These are phyloP conservation scores for Penicillium arizonense DNA, from an alignment of 495 filamentous ascomycete genomes.

Conservation along the genomic window DNA sequence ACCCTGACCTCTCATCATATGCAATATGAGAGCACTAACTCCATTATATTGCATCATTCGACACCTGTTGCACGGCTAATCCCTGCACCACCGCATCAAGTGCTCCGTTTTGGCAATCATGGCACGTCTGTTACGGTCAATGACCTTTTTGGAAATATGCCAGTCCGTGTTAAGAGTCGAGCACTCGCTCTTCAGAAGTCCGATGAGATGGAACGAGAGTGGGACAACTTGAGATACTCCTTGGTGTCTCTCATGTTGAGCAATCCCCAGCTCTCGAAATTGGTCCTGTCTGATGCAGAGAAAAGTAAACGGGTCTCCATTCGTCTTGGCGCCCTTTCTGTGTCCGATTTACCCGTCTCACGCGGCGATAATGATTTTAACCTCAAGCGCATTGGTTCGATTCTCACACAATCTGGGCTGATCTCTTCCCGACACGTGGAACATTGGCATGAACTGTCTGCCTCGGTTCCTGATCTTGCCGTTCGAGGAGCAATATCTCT, in stretches of 20 bases:
- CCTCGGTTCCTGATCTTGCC: constrained; percentile 55
- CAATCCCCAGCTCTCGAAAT: constrained; percentile 35
- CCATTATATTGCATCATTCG: constrained; percentile 68
- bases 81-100: constrained; percentile 62
- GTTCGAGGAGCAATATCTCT: constrained; percentile 71
- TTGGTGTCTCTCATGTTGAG: constrained; percentile 66
- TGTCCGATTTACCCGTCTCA: neutral
- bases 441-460: constrained; percentile 68
- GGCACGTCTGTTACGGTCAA: constrained; percentile 80
- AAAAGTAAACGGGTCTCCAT: constrained; percentile 31
- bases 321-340: constrained; percentile 13
- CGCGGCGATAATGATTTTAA: constrained; percentile 11
- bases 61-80: constrained; percentile 64
- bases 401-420: constrained; percentile 65
- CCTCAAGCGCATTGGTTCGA: constrained; percentile 40
- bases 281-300: constrained; percentile 32
- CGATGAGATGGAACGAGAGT: constrained; percentile 63
- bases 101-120: constrained; percentile 54
- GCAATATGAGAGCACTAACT: constrained; percentile 62
- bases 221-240: constrained; percentile 61
- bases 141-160: constrained; percentile 93
- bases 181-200: constrained; percentile 44
- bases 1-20: constrained; percentile 76
- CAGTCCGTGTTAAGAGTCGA: constrained; percentile 89
- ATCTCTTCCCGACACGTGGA: constrained; percentile 47